Evolutionary conservation across 768 basidiomycete species (phyloP).

Genomic region (Rhodotorula babjevae): DNA sequence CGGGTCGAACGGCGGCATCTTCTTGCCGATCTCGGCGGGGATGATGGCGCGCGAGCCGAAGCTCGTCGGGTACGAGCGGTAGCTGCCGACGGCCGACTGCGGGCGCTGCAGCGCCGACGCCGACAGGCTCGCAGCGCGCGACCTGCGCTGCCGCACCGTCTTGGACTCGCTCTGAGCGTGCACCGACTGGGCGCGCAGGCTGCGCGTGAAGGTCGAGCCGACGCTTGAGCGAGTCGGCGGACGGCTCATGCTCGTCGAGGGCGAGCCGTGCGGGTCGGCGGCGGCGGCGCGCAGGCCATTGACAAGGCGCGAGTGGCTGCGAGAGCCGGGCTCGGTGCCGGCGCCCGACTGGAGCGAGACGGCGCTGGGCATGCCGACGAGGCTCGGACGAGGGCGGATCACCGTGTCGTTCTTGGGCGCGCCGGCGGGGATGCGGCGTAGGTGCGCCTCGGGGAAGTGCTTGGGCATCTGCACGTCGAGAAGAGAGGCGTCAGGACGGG

Average conservation of each 20-base stretch:
- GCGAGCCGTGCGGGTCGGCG: conserved; percentile 1
- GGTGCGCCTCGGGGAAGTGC: conserved; percentile 24
- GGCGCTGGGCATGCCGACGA: conserved; percentile 7
- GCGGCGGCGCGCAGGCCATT: not conserved
- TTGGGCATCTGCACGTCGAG: not conserved
- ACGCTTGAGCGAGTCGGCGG: not conserved
- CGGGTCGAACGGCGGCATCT: conserved; percentile 26
- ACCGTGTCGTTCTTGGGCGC: conserved; percentile 26
- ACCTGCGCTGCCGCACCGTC: conserved; percentile 2
- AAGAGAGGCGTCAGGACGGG: not conserved
- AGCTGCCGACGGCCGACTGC: conserved; percentile 5
- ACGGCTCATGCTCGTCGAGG: not conserved
- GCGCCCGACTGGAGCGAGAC: conserved; percentile 13
- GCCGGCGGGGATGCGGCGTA: conserved; percentile 21
- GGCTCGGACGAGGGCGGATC: conserved; percentile 12
- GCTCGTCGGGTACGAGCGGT: conserved; percentile 15
- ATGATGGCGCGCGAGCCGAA: conserved; percentile 8
- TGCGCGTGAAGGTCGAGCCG: conserved; percentile 25
- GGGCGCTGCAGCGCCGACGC: not conserved
- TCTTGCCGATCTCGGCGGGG: conserved; percentile 25
- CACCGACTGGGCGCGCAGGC: conserved; percentile 18
- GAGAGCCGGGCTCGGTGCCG: not conserved
- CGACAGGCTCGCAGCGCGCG: conserved; percentile 6
- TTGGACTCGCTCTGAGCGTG: conserved; percentile 8
- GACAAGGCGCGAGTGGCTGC: conserved; percentile 9